phyloP scores from a whole-genome alignment of 2,329 filamentous ascomycete species.

The Dactylella cylindrospora region DNA sequence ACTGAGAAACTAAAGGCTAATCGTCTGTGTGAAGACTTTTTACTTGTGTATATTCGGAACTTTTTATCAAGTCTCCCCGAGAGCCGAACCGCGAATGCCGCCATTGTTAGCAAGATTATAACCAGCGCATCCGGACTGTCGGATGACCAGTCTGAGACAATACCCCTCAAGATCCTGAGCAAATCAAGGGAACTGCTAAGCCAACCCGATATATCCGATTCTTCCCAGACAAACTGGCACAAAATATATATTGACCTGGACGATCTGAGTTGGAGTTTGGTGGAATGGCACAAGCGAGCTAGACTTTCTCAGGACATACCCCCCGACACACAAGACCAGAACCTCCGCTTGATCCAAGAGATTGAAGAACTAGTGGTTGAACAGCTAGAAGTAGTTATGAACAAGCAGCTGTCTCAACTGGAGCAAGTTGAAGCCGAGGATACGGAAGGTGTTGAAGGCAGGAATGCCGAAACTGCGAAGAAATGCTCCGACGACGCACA shows the following conservation, averaged over 20 bases:
- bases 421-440: slow-evolving; percentile 38
- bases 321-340: slow-evolving; percentile 32
- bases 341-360: slow-evolving; percentile 38
- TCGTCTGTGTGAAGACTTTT: slow-evolving; percentile 24
- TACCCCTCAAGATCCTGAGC: slow-evolving; percentile 31
- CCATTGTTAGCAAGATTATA: slow-evolving; percentile 40
- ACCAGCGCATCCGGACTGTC: slow-evolving; percentile 36
- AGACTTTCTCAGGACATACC: slow-evolving; percentile 35
- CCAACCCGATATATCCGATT: slow-evolving; percentile 41
- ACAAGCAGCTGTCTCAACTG: slow-evolving; percentile 25
- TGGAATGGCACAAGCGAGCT: slow-evolving; percentile 40
- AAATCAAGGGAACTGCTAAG: slow-evolving; percentile 38
- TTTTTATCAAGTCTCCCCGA: slow-evolving; percentile 42
- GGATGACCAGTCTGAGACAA: slow-evolving; percentile 26
- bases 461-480: slow-evolving; percentile 27
- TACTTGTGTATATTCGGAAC: slow-evolving; percentile 43
- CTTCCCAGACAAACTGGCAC: slow-evolving; percentile 40
- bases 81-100: slow-evolving; percentile 40
- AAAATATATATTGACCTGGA: slow-evolving; percentile 43
- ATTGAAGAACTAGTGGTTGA: slow-evolving; percentile 42
- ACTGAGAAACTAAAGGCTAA: not conserved
- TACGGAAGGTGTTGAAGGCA: slow-evolving; percentile 48
- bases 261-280: slow-evolving; percentile 41
- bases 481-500: slow-evolving; percentile 38
- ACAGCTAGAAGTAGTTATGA: slow-evolving; percentile 41